phyloP scores from a whole-genome alignment of 1,284 basidiomycete species.

The Marasmius fiardii region DNA sequence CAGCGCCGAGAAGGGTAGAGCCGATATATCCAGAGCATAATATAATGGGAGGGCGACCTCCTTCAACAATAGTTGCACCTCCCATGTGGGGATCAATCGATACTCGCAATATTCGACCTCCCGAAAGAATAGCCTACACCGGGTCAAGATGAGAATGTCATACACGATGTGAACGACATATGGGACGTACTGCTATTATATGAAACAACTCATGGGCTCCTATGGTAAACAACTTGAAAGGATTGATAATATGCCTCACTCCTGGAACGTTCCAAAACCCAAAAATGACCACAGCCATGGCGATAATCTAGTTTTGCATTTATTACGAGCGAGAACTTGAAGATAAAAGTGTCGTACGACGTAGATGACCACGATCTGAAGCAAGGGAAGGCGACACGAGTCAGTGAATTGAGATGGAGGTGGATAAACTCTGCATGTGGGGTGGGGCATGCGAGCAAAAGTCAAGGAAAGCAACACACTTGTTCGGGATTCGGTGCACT shows the following conservation, averaged over 20 bases:
- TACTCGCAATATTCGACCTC: slow-evolving; percentile 70
- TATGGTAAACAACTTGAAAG: slow-evolving; percentile 79
- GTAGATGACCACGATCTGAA: slow-evolving; percentile 63
- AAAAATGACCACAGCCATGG: slow-evolving; percentile 77
- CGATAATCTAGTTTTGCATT: slow-evolving; percentile 54
- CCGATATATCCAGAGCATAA: slow-evolving; percentile 76
- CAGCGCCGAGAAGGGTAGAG: slow-evolving; percentile 73
- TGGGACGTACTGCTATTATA: slow-evolving; percentile 58
- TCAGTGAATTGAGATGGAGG: slow-evolving; percentile 4
- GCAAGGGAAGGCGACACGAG: background rate
- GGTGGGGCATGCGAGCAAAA: background rate
- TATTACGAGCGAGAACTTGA: slow-evolving; percentile 3
- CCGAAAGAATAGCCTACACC: slow-evolving; percentile 67
- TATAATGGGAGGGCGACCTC: slow-evolving; percentile 66
- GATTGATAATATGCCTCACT: slow-evolving; percentile 70
- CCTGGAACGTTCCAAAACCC: slow-evolving; percentile 80
- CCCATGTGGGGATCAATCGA: slow-evolving; percentile 82
- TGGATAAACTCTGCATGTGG: background rate
- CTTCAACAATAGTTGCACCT: slow-evolving; percentile 73
- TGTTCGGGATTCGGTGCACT: slow-evolving; percentile 38
- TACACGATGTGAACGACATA: slow-evolving; percentile 2
- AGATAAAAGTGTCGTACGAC: slow-evolving; percentile 49
- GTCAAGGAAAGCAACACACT: slow-evolving; percentile 26
- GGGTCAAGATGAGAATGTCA: slow-evolving; percentile 1
- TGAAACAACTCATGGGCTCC: slow-evolving; percentile 86